Conservation (phyloP, 192 early-diverging fungal species). For the Backusella mclennaniae region DNA sequence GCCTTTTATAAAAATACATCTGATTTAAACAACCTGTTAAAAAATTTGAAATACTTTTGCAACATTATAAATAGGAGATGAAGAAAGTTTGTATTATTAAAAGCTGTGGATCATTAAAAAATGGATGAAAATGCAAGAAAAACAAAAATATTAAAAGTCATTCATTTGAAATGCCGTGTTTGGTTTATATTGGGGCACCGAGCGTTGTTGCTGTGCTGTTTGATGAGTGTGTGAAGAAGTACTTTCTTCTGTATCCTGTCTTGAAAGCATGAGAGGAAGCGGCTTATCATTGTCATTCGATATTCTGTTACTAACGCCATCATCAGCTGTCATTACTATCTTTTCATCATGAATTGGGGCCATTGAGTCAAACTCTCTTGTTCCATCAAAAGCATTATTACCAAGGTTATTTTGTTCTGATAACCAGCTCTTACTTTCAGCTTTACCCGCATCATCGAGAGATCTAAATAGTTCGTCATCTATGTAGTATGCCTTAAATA, state of each 20-base stretch:
- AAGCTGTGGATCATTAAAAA: neutral
- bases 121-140: neutral
- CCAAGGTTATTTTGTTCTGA: neutral
- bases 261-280: neutral
- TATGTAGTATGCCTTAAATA: slow-evolving; percentile 28
- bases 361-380: neutral
- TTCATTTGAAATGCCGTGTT: slow-evolving; percentile 3
- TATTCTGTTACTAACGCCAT: neutral
- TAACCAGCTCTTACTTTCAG: neutral
- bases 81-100: neutral
- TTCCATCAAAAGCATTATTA: neutral
- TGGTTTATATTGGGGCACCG: neutral
- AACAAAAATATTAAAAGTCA: neutral
- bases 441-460: slow-evolving; percentile 7
- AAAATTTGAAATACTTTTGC: neutral
- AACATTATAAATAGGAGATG: neutral
- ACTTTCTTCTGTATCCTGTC: neutral
- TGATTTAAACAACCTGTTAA: too few species aligned
- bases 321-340: neutral
- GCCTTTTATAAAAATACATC: too few species aligned
- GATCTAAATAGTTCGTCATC: slow-evolving; percentile 26
- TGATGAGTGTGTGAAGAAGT: neutral
- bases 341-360: neutral
- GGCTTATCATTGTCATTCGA: neutral
- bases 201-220: neutral